Conservation (phyloP, 2,329 filamentous ascomycete genomes). For the Leptographium wingfieldii region DNA sequence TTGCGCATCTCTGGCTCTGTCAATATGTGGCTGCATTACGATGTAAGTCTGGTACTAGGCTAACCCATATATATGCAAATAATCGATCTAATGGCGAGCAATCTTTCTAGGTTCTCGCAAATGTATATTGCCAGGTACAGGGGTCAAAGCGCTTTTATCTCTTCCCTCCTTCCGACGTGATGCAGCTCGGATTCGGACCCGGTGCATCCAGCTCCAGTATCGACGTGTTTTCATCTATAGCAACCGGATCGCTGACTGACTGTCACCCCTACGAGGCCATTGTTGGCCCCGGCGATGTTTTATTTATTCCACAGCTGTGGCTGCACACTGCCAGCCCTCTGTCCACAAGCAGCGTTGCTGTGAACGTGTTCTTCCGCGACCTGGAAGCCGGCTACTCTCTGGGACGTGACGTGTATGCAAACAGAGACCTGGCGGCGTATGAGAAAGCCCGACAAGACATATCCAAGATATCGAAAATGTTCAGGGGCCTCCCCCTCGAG, state of each 20-base stretch:
- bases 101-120: constrained; percentile 61
- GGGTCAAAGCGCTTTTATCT: constrained; percentile 63
- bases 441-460: constrained; percentile 68
- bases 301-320: constrained; percentile 78
- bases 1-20: constrained; percentile 68
- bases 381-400: constrained; percentile 54
- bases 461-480: constrained; percentile 49
- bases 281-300: constrained; percentile 58
- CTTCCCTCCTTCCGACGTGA: constrained; percentile 67
- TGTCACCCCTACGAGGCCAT: constrained; percentile 55
- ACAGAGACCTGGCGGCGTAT: constrained; percentile 72
- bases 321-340: constrained; percentile 59
- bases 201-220: constrained; percentile 71
- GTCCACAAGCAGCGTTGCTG: constrained; percentile 53
- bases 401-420: constrained; percentile 78
- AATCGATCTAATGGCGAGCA: not conserved
- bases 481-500: constrained; percentile 51
- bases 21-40: constrained; percentile 85
- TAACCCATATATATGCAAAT: not conserved
- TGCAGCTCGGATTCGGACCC: constrained; percentile 54
- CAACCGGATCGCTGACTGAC: constrained; percentile 24
- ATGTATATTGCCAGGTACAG: constrained; percentile 67
- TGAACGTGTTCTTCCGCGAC: constrained; percentile 83
- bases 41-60: constrained; percentile 35
- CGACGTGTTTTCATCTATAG: constrained; percentile 49